Evolutionary conservation across 352 stramenopile genomes (phyloP), one percentile per base, ranked within the genome.

Genomic region (Globisporangium megalacanthum): DNA sequence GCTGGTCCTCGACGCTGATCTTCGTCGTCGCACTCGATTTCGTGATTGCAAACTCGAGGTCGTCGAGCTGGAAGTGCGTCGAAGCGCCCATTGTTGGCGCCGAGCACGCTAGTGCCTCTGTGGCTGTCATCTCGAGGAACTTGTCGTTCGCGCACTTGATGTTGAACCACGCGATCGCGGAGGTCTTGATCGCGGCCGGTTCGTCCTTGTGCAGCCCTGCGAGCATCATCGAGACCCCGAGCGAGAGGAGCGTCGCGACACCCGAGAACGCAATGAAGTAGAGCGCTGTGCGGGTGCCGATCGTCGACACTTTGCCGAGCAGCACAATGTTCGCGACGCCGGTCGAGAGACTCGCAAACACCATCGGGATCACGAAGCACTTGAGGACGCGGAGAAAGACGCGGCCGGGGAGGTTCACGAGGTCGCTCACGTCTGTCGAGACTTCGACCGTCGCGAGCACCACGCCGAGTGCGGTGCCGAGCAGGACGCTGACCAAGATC

Each of bases 251-350:
- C 2, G 74, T 54, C 0, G 73, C 68, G 6, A 73, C 5, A 1
- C 49, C 49, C 0, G 79, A 85, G 41, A 85, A 72, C 3, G 67
- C 53, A 4, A 77, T 49, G 49, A 88, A 89, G 52, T 72, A 82
- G 17, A 78, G 46, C 2, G 73, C 72, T 1, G 75, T 88, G 22
- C 74, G 73, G 6, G 66, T 75, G 14, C 79, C 79, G 22, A 89
- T 66, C 1, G 71, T 67, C 1, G 73, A 85, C 15, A 86, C 75
- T 60, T 89, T 88, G 29, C 79, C 77, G 3, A 86, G 65, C 37
- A 85, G 56, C 33, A 89, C 77, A 46, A 89, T 82, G 47, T 86
- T 79, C 25, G 75, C 75, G 47, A 86, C 68, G 6, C 75, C 75
- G 4, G 77, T 84, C 8, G 77, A 66, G 36, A 89, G 55, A 64